Base-by-base conservation (phyloP, 495 filamentous ascomycete genomes). In the Xylaria telfairii region DNA sequence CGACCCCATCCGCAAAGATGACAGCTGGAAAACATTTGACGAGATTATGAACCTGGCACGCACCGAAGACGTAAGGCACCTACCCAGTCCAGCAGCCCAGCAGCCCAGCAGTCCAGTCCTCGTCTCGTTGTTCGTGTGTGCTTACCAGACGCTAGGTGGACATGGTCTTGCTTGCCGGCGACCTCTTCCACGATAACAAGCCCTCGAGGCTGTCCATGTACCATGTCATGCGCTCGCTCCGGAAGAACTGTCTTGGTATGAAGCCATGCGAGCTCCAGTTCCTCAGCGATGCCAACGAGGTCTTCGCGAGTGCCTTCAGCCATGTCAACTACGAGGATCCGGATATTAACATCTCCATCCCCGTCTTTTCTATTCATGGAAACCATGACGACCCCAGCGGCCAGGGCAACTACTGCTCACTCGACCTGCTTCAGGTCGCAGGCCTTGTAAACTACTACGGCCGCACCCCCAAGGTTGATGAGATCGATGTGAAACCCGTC, bases 311-410 rank as follows among this genome's bases (percentile, higher is more conserved):
- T 0, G 90, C 92, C 0, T 94, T 96, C 75, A 91, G 93, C 51
- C 92, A 97, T 79, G 95, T 97, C 77, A 99, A 99, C 79, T 99
- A 98, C 76, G 93, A 98, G 77, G 96, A 99, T 74, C 89, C 94
- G 28, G 94, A 99, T 77, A 97, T 99, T 76, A 99, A 99, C 74
- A 90, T 99, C 71, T 94, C 94, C 15, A 97, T 98, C 56, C 96
- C 96, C 0, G 93, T 99, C 42, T 99, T 99, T 77, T 97, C 94
- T 1, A 99, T 99, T 61, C 96, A 99, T 75, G 96, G 96, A 37
- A 99, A 99, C 77, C 96, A 99, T 82, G 96, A 99, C 76, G 96
- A 99, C 79, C 96, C 96, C 0, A 93, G 93, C 53, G 96, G 96
- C 8, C 94, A 97, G 72, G 96, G 94, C 30, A 92, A 95, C 79